A percentile compares a stretch with the other conserved stretches of the same genome.
Conservation (phyloP, 192 early-diverging fungal genomes). For the Spizellomyces punctatus region DNA sequence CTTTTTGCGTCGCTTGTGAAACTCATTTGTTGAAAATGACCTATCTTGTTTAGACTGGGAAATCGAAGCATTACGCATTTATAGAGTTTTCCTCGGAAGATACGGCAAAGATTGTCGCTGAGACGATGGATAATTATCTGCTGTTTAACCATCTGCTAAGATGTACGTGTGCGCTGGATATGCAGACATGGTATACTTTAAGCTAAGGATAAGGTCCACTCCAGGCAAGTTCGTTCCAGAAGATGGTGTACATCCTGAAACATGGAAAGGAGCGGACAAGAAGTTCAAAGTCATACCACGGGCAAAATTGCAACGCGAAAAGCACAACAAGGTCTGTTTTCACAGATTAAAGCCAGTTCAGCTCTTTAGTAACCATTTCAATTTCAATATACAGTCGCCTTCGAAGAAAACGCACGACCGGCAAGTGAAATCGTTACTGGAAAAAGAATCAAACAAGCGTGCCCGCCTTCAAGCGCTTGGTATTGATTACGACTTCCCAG, state of each 20-base stretch:
- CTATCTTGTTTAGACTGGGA: conserved; percentile 65
- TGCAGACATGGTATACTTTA: conserved; percentile 13
- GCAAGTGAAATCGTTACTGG: conserved; percentile 51
- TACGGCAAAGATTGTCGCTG: conserved; percentile 88
- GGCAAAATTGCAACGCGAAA: conserved; percentile 57
- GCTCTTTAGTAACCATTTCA: not conserved
- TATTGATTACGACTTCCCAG: conserved; percentile 88
- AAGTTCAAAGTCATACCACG: conserved; percentile 67
- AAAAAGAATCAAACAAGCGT: conserved; percentile 63
- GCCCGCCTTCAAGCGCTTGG: conserved; percentile 67
- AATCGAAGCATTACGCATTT: conserved; percentile 92
- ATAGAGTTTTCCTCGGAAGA: conserved; percentile 83
- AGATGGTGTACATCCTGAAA: conserved; percentile 72
- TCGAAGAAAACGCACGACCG: conserved; percentile 49
- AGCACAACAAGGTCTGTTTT: conserved; percentile 63
- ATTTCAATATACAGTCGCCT: conserved; percentile 39
- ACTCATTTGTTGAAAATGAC: conserved; percentile 3
- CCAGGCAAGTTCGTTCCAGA: conserved; percentile 54
- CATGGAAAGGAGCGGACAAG: conserved; percentile 75
- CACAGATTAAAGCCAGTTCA: not conserved
- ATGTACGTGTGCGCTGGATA: conserved; percentile 50
- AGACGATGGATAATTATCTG: conserved; percentile 97
- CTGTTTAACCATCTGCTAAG: conserved; percentile 77
- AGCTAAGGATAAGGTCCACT: no score
- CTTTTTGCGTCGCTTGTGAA: not conserved